Percentiles rank a stretch among this genome's conserved stretches.
These are phyloP conservation scores for Chlamydomonas applanata DNA, from an alignment of 139 green algal genomes.

Conservation along the genomic window DNA sequence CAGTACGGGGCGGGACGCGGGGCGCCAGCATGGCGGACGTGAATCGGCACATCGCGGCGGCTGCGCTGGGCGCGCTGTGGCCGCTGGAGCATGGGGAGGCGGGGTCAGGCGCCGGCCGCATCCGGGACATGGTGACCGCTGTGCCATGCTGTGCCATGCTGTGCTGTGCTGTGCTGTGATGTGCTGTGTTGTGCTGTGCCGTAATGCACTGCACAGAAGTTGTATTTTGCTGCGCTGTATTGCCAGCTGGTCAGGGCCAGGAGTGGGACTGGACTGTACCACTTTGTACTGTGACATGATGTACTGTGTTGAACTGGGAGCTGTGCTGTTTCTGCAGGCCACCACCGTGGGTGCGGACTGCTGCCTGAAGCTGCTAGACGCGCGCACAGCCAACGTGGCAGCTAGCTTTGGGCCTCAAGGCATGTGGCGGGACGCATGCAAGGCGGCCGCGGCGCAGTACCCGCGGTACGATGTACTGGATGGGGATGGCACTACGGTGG, in stretches of 20 bases:
- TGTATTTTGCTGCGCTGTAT: too few species aligned
- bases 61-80: constrained; percentile 34
- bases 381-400: constrained; percentile 17
- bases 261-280: too few species aligned
- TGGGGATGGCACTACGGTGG: neutral
- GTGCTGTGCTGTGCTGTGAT: too few species aligned
- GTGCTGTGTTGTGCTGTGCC: too few species aligned
- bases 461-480: constrained; percentile 13
- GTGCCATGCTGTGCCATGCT: neutral
- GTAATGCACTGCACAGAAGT: neutral
- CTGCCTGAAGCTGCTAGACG: constrained; percentile 43
- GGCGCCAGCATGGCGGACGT: constrained; percentile 19
- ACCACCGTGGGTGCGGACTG: constrained; percentile 30
- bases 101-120: constrained; percentile 14
- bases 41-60: constrained; percentile 21
- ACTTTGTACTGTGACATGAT: too few species aligned
- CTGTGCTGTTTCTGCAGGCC: constrained; percentile 6
- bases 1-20: neutral
- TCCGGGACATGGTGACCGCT: constrained; percentile 34
- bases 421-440: constrained; percentile 15
- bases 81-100: constrained; percentile 25
- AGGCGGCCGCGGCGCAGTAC: neutral
- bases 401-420: neutral
- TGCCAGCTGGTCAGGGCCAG: too few species aligned
- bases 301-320: too few species aligned